Conservation (phyloP, 306 rosid species). For the Senna siamea region DNA sequence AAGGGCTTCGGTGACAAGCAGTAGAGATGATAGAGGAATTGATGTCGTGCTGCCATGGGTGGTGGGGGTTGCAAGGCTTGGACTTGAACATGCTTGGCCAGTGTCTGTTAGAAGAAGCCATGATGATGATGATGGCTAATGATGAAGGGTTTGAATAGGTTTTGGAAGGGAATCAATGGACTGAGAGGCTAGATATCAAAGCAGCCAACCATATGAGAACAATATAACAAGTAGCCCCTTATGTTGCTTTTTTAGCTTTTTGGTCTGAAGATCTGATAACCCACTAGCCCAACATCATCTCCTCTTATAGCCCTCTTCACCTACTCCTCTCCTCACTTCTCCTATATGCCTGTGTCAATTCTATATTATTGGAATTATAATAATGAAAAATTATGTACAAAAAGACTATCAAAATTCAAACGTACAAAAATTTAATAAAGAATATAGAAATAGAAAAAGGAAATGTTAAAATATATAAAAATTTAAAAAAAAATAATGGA, state of each 20-base stretch:
- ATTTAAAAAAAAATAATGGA: constrained; percentile 37
- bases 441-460: no score
- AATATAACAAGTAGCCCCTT: constrained; percentile 41
- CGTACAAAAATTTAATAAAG: not conserved
- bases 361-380: constrained; percentile 22
- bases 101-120: constrained; percentile 99
- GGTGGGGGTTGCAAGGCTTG: constrained; percentile 88
- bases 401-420: not conserved
- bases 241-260: constrained; percentile 49
- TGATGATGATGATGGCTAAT: constrained; percentile 47
- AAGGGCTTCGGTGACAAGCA: constrained; percentile 67
- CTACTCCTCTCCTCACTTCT: constrained; percentile 44
- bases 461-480: no score
- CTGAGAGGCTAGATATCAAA: constrained; percentile 43
- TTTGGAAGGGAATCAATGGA: constrained; percentile 21
- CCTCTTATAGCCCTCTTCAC: constrained; percentile 83
- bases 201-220: constrained; percentile 49
- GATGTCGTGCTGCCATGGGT: constrained; percentile 97
- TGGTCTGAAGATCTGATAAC: constrained; percentile 34
- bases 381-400: not conserved
- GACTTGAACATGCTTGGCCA: constrained; percentile 99
- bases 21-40: constrained; percentile 68
- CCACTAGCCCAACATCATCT: constrained; percentile 45
- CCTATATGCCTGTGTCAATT: constrained; percentile 13
- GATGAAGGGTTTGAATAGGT: not conserved